A percentile compares a stretch with the other conserved stretches of the same genome.
These are phyloP conservation scores for Pelargonium cotyledonis DNA, from an alignment of 441 rosid species.

Conservation along the genomic window DNA sequence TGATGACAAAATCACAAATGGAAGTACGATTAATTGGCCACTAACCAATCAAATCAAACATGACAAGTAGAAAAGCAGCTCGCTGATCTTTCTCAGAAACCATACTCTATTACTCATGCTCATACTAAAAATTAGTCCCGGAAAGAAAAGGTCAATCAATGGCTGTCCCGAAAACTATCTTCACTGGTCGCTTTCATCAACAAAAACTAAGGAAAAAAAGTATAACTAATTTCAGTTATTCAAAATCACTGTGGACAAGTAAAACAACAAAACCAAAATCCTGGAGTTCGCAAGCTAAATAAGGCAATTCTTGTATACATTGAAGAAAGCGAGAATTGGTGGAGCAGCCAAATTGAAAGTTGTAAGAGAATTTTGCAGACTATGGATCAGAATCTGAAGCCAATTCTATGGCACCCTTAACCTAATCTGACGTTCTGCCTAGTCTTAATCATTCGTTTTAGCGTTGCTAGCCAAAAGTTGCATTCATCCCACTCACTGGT, in stretches of 20 bases:
- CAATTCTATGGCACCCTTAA: conserved; percentile 11
- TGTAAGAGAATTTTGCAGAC: background rate
- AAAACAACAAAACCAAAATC: conserved; percentile 21
- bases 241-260: conserved; percentile 14
- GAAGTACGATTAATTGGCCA: background rate
- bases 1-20: background rate
- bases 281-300: conserved; percentile 19
- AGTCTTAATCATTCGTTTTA: conserved; percentile 89
- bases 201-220: background rate
- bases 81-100: background rate
- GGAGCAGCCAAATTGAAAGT: too few species aligned
- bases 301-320: conserved; percentile 1
- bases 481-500: conserved; percentile 98
- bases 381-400: background rate
- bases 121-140: conserved; percentile 22
- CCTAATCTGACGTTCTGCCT: conserved; percentile 63
- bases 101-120: conserved; percentile 17
- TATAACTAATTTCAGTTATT: conserved; percentile 10
- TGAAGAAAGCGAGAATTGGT: too few species aligned
- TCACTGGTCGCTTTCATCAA: conserved; percentile 22
- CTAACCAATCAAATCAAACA: background rate
- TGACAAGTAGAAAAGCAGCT: background rate
- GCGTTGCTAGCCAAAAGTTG: conserved; percentile 86
- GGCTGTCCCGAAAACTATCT: conserved; percentile 28
- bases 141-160: conserved; percentile 15